A percentile compares a stretch with the other conserved stretches of the same genome.
Evolutionary conservation across 179 eudicot genomes (phyloP).

Genomic region (Sideroxylon spinosum): DNA sequence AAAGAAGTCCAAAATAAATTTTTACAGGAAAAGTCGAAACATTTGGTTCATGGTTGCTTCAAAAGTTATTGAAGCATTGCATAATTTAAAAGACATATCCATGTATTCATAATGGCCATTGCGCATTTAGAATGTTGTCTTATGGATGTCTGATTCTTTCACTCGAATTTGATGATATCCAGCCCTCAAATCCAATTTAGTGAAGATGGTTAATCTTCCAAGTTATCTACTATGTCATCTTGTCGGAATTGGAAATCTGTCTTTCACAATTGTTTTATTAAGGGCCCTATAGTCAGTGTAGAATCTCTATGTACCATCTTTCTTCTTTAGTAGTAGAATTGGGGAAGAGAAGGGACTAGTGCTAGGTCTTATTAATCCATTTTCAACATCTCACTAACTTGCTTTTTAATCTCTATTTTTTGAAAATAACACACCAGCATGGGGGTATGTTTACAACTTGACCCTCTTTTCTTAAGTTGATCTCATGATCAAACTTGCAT

Average conservation of each 20-base stretch:
- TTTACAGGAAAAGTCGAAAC: not conserved
- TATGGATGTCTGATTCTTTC: not conserved
- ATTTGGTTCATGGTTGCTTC: conserved; percentile 11
- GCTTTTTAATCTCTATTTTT: too few species aligned
- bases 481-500: too few species aligned
- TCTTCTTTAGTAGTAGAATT: too few species aligned
- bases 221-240: not conserved
- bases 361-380: too few species aligned
- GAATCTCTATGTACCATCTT: too few species aligned
- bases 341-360: too few species aligned
- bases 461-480: too few species aligned
- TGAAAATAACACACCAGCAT: too few species aligned
- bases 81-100: conserved; percentile 13
- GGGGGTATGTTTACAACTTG: too few species aligned
- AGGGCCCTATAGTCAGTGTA: too few species aligned
- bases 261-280: too few species aligned
- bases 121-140: conserved; percentile 7
- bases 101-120: conserved; percentile 4
- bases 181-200: not conserved
- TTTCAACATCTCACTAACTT: too few species aligned
- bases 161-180: conserved; percentile 6
- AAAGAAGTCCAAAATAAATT: not conserved
- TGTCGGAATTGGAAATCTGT: not conserved
- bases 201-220: not conserved
- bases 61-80: conserved; percentile 10